These are phyloP conservation scores for Thermothielavioides terrestris DNA, from an alignment of 495 filamentous ascomycete genomes.

Conservation along the genomic window DNA sequence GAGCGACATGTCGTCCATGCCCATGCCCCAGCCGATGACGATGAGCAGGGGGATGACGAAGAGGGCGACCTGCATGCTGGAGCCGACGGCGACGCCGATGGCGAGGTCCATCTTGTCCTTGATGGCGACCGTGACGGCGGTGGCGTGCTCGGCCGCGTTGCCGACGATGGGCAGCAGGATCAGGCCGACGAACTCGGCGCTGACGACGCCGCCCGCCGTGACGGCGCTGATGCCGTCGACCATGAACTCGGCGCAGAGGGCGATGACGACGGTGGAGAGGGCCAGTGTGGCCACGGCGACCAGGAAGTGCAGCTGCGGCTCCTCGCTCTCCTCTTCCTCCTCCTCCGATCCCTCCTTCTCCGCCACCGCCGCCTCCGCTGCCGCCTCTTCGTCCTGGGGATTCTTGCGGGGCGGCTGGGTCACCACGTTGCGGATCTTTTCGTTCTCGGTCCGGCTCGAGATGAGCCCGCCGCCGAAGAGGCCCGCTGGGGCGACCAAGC, in stretches of 20 bases:
- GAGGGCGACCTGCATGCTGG: slow-evolving; percentile 79
- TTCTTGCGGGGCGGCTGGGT: slow-evolving; percentile 4
- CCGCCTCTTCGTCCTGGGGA: not conserved
- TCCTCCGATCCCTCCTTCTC: no score
- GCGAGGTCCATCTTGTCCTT: slow-evolving; percentile 91
- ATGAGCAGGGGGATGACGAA: slow-evolving; percentile 70
- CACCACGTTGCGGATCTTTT: slow-evolving; percentile 24
- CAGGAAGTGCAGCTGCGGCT: slow-evolving; percentile 58
- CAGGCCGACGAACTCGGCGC: slow-evolving; percentile 70
- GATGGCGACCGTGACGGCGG: slow-evolving; percentile 73
- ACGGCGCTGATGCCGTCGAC: slow-evolving; percentile 69
- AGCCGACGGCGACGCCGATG: slow-evolving; percentile 77
- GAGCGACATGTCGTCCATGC: slow-evolving; percentile 58
- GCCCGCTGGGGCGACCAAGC: slow-evolving; percentile 52
- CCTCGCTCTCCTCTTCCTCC: slow-evolving; percentile 53
- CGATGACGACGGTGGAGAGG: slow-evolving; percentile 69
- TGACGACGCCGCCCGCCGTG: slow-evolving; percentile 48
- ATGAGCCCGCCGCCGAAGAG: slow-evolving; percentile 34
- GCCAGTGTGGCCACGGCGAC: slow-evolving; percentile 65
- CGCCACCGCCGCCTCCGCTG: no score
- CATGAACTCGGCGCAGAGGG: slow-evolving; percentile 85
- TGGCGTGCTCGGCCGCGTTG: slow-evolving; percentile 82
- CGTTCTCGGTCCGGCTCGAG: slow-evolving; percentile 21
- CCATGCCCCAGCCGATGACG: slow-evolving; percentile 74
- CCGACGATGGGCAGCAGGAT: slow-evolving; percentile 86